Conservation (phyloP, 352 stramenopile genomes). For the Phytophthora pseudosyringae region DNA sequence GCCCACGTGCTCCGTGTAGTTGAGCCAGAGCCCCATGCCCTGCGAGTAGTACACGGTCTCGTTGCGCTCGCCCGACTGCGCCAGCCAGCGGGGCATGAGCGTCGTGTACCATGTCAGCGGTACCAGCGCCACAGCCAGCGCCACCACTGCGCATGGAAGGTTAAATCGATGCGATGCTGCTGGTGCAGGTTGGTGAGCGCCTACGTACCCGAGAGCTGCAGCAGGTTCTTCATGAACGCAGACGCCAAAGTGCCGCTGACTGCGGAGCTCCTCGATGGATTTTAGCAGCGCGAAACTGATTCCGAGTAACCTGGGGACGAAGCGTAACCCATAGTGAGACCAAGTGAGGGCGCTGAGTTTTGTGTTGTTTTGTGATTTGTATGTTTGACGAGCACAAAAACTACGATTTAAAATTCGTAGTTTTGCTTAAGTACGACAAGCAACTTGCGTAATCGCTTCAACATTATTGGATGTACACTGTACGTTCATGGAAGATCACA, state of each 20-base stretch:
- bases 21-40: slow-evolving; percentile 82
- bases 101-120: slow-evolving; percentile 73
- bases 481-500: too few relatives aligned
- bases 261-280: neutral
- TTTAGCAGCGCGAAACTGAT: slow-evolving; percentile 1
- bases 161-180: slow-evolving; percentile 1
- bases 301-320: too few relatives aligned
- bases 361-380: too few relatives aligned
- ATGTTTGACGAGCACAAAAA: too few relatives aligned
- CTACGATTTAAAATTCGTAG: too few relatives aligned
- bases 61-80: slow-evolving; percentile 62
- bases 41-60: slow-evolving; percentile 72
- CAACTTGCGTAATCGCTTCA: too few relatives aligned
- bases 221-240: slow-evolving; percentile 46
- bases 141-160: slow-evolving; percentile 49
- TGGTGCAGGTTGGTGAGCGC: neutral
- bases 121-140: slow-evolving; percentile 54
- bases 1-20: slow-evolving; percentile 82
- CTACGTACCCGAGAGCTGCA: slow-evolving; percentile 52
- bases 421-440: too few relatives aligned
- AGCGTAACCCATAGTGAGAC: too few relatives aligned
- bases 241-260: slow-evolving; percentile 1
- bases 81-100: slow-evolving; percentile 72
- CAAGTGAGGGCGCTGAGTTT: too few relatives aligned
- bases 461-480: too few relatives aligned